Base-by-base conservation (phyloP, 2,329 filamentous ascomycete genomes). In the Pseudogymnoascus sp. region DNA sequence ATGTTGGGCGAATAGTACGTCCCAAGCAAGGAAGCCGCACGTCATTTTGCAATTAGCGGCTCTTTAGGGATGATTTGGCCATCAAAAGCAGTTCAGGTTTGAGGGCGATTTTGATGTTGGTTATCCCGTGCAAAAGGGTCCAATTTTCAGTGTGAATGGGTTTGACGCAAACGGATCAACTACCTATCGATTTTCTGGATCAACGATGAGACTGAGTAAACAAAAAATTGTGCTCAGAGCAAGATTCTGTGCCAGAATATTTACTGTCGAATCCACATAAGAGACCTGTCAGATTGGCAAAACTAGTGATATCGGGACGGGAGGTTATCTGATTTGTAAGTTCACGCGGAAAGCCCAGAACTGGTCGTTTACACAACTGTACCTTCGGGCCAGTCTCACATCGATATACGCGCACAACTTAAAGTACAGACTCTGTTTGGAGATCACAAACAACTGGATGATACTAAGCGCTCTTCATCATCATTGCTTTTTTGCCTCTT, bases 261-360 rank as follows among this genome's bases (percentile, higher is more conserved):
- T 35, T 35, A 8, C 29, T 54, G 47, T 54, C 29, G 47, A 54
- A 54, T 54, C 47, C 47, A 54, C 47, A 33, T 35, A 54, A 35
- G 47, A 54, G 47, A 54, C 47, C 47, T 54, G 47, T 54, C 47
- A 54, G 47, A 54, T 54, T 9, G 10, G 47, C 24, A 54, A 54
- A 54, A 54, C 47, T 54, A 33, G n/a, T 54, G 47, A 54, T 54
- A 33, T 33, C 47, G 47, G 47, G 15, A 54, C 15, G 47, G 47
- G 47, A 54, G 47, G 29, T 33, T 54, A 35, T 35, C 47, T 10
- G 47, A 54, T 54, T 54, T 54, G 47, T 33, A 35, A 35, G 29
- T 54, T 21, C 8, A 33, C 47, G 6, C 47, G 29, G 47, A 17
- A 54, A 5, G 1, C 29, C 9, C 29, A 35, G 13, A 54, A 33